Percentiles rank a stretch among this genome's conserved stretches.
These are phyloP conservation scores for Domatiomyces catenatus DNA, from an alignment of 2,329 filamentous ascomycete genomes.

Conservation along the genomic window DNA sequence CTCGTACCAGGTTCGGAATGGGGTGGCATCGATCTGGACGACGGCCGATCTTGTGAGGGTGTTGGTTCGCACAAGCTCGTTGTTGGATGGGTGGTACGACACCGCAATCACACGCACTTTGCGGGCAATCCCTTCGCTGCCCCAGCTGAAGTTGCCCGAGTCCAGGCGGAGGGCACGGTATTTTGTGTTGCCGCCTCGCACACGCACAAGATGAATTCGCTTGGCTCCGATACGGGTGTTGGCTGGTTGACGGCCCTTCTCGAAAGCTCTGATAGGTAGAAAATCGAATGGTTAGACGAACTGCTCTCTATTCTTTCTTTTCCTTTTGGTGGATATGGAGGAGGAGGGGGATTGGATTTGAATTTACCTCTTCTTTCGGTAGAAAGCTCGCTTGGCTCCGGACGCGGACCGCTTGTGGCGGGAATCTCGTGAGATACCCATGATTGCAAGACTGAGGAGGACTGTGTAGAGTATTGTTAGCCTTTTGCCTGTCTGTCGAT, in stretches of 20 bases:
- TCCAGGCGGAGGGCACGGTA: slow-evolving; percentile 98
- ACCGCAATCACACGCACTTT: slow-evolving; percentile 98
- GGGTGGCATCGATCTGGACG: slow-evolving; percentile 95
- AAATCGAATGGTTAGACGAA: slow-evolving; percentile 44
- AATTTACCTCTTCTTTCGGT: slow-evolving; percentile 49
- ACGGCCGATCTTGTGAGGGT: slow-evolving; percentile 98
- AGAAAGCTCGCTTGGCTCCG: slow-evolving; percentile 92
- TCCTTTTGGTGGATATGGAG: background rate
- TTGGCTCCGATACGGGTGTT: slow-evolving; percentile 98
- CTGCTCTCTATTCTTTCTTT: slow-evolving; percentile 36
- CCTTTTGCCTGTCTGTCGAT: background rate
- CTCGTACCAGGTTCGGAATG: slow-evolving; percentile 99
- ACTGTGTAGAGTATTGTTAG: slow-evolving; percentile 18
- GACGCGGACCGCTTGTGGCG: slow-evolving; percentile 99
- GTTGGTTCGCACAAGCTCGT: slow-evolving; percentile 99
- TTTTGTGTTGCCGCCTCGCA: slow-evolving; percentile 97
- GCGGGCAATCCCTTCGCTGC: slow-evolving; percentile 91
- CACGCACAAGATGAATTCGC: slow-evolving; percentile 92
- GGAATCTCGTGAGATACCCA: slow-evolving; percentile 99
- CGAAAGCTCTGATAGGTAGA: slow-evolving; percentile 81
- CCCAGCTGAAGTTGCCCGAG: slow-evolving; percentile 98
- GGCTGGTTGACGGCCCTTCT: slow-evolving; percentile 97
- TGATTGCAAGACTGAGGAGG: slow-evolving; percentile 57
- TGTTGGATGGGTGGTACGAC: slow-evolving; percentile 99
- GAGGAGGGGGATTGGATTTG: slow-evolving; percentile 1